Evolutionary conservation across 306 rosid genomes (phyloP), one percentile per base, ranked within the genome.

Genomic region (Vigna reflexopilosa): DNA sequence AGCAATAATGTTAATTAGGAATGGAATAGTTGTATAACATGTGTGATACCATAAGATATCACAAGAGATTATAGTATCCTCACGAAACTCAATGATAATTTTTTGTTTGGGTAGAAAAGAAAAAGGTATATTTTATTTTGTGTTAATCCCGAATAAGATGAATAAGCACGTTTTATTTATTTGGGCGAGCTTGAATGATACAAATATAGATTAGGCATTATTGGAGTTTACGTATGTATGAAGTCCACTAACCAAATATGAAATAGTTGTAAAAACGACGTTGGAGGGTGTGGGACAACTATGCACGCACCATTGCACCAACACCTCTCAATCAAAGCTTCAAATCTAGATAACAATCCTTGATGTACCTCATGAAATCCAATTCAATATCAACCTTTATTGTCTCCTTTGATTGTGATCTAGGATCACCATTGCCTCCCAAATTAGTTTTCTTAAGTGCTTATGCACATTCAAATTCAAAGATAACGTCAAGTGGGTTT

Each of bases 171-270:
- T 22, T 63, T 49, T 26, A 63, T 59, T 75, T 49, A 75, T 63
- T 36, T 65, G 4, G 1, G 1, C 3, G 5, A 65, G 51, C 63
- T 69, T 70, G 77, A 79, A 71, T 63, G 66, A 10, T 71, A 52
- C 15, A 30, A 30, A 30, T 73, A 34, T 62, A 65, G n/a, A 70
- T 44, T 80, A 73, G 70, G 67, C 70, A 44, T 45, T 68, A 70
- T 70, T 70, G 62, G 75, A 66, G 22, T 65, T 66, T 54, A 49
- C 28, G 68, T 74, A 66, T 44, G 45, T 51, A 51, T 20, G 62
- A 67, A 58, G 55, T 68, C 77, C 77, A 78, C 70, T 67, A 59
- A 59, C 68, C 49, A 67, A 24, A 72, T 47, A 49, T 78, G 80
- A 78, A 67, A 83, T 20, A 57, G 38, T 44, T 65, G 7, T 32